Evolutionary conservation across 305 asterid species (phyloP), one percentile per base, ranked within the genome.

Genomic region (Rubia tinctorum): DNA sequence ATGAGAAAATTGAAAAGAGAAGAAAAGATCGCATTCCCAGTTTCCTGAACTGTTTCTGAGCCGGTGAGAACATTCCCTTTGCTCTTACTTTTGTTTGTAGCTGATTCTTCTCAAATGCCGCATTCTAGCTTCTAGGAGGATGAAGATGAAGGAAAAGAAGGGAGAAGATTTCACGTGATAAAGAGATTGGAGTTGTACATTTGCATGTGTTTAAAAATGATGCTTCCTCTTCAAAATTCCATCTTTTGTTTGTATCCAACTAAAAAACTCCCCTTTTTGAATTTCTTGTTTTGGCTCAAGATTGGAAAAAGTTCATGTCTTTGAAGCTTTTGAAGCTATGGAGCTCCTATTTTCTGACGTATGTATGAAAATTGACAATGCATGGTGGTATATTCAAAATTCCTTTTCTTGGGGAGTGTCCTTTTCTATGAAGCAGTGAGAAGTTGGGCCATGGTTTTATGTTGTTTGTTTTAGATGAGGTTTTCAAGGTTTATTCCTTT

Each of bases 151-250:
- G 73, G 37, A 14, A 12, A 30, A 80, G 83, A 86, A 84, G 71
- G 80, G 72, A 71, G 68, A 77, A 80, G 82, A 78, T 76, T 88
- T 78, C 96, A 89, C 91, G 96, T 88, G 97, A 91, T 83, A 81
- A 84, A 85, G 92, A 82, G 77, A 81, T 84, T 88, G 89, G 90
- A 86, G 68, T 30, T 1, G 34, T 30, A 30, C 34, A 30, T 30
- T 30, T 91, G 97, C 98, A 91, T 93, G 98, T 90, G 92, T 85
- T 89, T 87, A 82, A 18, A 90, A 90, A 86, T 78, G 76, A 88
- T 83, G 79, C 89, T 78, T 84, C 90, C 82, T 82, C 88, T 65
- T 75, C 81, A 73, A 53, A n/a, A 18, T 53, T 53, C 59, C 69
- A 55, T 68, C 76, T 30, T 53, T 79, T 86, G 82, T 84, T 67